Evolutionary conservation across 1,139 yeast species (phyloP), one percentile per base, ranked within the genome.

Genomic region (Blastobotrys indianensis): DNA sequence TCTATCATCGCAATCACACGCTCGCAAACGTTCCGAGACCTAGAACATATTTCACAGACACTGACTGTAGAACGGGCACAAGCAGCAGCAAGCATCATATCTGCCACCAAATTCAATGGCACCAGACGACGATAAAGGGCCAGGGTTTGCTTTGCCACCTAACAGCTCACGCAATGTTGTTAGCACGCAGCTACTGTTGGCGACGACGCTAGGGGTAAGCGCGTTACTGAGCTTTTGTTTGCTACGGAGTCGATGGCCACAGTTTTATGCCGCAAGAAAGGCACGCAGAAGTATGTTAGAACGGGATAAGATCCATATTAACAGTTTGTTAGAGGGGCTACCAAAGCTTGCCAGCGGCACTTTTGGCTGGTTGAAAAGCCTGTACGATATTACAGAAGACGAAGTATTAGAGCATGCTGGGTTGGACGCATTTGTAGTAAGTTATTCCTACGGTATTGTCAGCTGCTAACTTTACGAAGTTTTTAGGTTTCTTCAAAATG

Each of bases 391-490:
- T 13, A 73, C 75, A 23, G 97, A 92, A 57, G 75, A 77, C 32
- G 87, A 88, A 54, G 78, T 92, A 1, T 70, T 92, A 45, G 90
- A 86, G 51, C 83, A 82, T 60, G 96, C 97, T 1, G 98, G 98
- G 0, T 68, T 92, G 37, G 98, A 92, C 66, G 97, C 97, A 0
- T 88, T 77, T 65, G 97, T 90, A 12, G 38, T 35, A 35, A 16
- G 38, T 17, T 11, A n/a, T 3, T 9, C 7, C 4, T 17, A 4
- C 11, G 5, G n/a, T 33, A n/a, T 12, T 12, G 16, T 33, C 37
- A 33, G 16, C 17, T 12, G 37, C 37, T 33, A 33, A 33, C 37
- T 10, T 5, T 17, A 15, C 5, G 6, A 33, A 35, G 45, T 86
- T 82, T 58, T 67, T 86, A 28, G 82, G 85, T 12, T 86, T 86